Conservation (phyloP, 176 grass and related monocot genomes). For the Juncus effusus region DNA sequence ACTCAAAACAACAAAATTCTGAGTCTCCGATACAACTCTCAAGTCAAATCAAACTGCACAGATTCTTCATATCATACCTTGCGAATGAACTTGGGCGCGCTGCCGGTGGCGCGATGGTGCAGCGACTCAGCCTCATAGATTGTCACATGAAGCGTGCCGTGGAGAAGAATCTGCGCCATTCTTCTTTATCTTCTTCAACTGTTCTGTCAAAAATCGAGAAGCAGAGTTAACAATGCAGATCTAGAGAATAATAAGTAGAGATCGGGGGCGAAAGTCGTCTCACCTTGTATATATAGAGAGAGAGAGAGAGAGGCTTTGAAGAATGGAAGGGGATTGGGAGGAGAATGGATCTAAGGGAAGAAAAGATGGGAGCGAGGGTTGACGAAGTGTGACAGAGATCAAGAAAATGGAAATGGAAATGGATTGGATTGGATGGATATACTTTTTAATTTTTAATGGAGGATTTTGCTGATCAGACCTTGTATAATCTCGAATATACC, state of each 20-base stretch:
- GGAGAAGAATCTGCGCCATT: slow-evolving; percentile 64
- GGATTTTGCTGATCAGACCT: slow-evolving; percentile 1
- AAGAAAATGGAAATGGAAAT: neutral
- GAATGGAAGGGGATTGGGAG: neutral
- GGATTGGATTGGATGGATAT: slow-evolving; percentile 11
- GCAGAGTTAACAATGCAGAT: neutral
- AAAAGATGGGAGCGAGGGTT: neutral
- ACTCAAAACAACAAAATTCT: too few species aligned
- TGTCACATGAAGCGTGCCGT: slow-evolving; percentile 59
- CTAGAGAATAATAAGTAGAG: neutral
- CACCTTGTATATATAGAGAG: neutral
- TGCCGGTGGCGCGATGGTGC: slow-evolving; percentile 36
- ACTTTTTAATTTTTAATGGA: slow-evolving; percentile 11
- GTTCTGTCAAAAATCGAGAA: neutral
- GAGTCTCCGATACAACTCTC: too few species aligned
- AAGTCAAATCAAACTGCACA: neutral
- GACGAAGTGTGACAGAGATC: slow-evolving; percentile 11
- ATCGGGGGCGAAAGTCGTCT: neutral
- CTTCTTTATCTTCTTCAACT: slow-evolving; percentile 11
- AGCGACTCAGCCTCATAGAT: slow-evolving; percentile 57
- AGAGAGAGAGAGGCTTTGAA: slow-evolving; percentile 7
- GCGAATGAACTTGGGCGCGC: slow-evolving; percentile 53
- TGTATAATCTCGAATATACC: neutral
- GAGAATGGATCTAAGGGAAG: neutral
- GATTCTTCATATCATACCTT: slow-evolving; percentile 36